Evolutionary conservation across 2,329 filamentous ascomycete genomes (phyloP).

Genomic region (Fusarium pseudograminearum): DNA sequence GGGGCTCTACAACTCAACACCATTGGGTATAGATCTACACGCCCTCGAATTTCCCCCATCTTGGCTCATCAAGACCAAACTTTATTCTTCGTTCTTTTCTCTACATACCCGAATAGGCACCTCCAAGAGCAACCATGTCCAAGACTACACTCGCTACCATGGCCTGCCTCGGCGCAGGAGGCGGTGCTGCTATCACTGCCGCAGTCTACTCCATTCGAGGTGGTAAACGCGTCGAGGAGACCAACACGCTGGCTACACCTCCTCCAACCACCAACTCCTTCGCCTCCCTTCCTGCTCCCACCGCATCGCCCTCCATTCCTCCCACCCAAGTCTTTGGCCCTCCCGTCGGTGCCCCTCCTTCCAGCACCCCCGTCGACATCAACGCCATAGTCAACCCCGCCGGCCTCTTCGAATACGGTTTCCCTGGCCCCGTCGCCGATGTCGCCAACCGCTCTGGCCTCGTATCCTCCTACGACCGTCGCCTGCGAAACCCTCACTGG

Average conservation of each 20-base stretch:
- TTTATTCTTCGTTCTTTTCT: slow-evolving; percentile 3
- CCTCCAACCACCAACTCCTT: slow-evolving; percentile 48
- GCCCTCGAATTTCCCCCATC: background rate
- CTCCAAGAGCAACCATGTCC: slow-evolving; percentile 68
- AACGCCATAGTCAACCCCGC: slow-evolving; percentile 74
- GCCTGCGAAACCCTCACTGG: slow-evolving; percentile 92
- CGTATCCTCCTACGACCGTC: slow-evolving; percentile 89
- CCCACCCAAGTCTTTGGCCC: slow-evolving; percentile 67
- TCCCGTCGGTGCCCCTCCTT: slow-evolving; percentile 50
- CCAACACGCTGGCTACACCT: slow-evolving; percentile 49
- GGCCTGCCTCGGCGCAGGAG: slow-evolving; percentile 80
- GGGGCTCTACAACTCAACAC: slow-evolving; percentile 29
- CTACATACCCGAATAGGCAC: background rate
- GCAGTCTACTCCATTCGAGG: slow-evolving; percentile 72
- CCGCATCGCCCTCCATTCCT: slow-evolving; percentile 59
- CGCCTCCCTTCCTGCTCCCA: slow-evolving; percentile 47
- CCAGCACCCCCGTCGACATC: slow-evolving; percentile 48
- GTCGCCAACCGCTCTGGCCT: slow-evolving; percentile 81
- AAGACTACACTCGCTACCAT: slow-evolving; percentile 81
- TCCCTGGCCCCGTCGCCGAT: slow-evolving; percentile 90
- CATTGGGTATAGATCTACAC: slow-evolving; percentile 24
- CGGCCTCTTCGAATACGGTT: slow-evolving; percentile 86
- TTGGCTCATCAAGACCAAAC: background rate
- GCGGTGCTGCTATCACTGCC: slow-evolving; percentile 79
- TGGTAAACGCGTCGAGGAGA: slow-evolving; percentile 59